A percentile compares a stretch with the other conserved stretches of the same genome.
These are phyloP conservation scores for Phytophthora ohioensis DNA, from an alignment of 352 stramenopile genomes.

Conservation along the genomic window DNA sequence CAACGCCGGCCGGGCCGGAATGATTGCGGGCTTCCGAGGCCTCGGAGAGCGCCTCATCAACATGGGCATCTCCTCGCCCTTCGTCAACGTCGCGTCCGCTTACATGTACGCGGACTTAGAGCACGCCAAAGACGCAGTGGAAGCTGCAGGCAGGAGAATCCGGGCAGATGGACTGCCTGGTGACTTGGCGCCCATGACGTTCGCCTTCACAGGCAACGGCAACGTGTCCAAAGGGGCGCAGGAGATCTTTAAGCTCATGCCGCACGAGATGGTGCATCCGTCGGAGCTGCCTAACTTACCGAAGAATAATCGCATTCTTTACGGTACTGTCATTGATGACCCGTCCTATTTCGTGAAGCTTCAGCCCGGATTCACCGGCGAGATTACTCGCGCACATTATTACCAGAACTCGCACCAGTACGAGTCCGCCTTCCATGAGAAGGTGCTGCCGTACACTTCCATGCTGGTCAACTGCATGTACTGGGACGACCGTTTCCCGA, in stretches of 20 bases:
- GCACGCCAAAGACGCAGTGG: slow-evolving; percentile 87
- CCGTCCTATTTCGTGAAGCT: slow-evolving; percentile 72
- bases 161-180: slow-evolving; percentile 76
- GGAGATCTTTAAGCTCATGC: slow-evolving; percentile 95
- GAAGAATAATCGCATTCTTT: slow-evolving; percentile 68
- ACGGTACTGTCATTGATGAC: slow-evolving; percentile 83
- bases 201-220: slow-evolving; percentile 95
- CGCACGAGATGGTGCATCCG: slow-evolving; percentile 93
- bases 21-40: slow-evolving; percentile 94
- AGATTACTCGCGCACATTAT: slow-evolving; percentile 82
- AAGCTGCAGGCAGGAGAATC: slow-evolving; percentile 87
- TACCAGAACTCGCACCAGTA: slow-evolving; percentile 93
- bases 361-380: slow-evolving; percentile 38
- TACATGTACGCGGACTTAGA: slow-evolving; percentile 96
- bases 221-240: slow-evolving; percentile 96
- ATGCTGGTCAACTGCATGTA: slow-evolving; percentile 97
- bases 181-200: slow-evolving; percentile 86
- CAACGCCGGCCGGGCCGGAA: slow-evolving; percentile 95
- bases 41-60: slow-evolving; percentile 94
- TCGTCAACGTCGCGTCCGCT: slow-evolving; percentile 93
- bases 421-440: slow-evolving; percentile 91
- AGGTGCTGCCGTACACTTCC: slow-evolving; percentile 90
- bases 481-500: slow-evolving; percentile 95
- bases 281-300: slow-evolving; percentile 87
- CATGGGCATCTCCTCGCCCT: slow-evolving; percentile 93